These are phyloP conservation scores for Neopestalotiopsis rosae DNA, from an alignment of 2,329 filamentous ascomycete genomes.

Conservation along the genomic window DNA sequence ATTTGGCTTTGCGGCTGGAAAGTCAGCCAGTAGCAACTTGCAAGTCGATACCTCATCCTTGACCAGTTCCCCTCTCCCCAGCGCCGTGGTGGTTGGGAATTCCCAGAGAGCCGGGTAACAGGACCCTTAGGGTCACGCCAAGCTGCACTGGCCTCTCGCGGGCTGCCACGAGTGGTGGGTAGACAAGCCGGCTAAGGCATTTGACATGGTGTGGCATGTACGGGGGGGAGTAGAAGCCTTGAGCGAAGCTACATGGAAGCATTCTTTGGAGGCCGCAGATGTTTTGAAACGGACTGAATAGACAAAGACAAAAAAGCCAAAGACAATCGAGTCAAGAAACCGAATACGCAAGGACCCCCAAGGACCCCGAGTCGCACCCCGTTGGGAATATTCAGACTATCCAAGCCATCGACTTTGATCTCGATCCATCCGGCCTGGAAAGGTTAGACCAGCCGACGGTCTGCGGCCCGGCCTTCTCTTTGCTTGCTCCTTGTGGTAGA, in stretches of 20 bases:
- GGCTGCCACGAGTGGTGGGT: not conserved
- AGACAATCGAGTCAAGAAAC: constrained; percentile 1
- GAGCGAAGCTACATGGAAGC: not conserved
- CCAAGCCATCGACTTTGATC: not conserved
- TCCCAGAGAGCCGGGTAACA: not conserved
- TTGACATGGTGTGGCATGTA: not conserved
- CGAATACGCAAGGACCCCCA: not conserved
- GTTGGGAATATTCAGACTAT: not conserved
- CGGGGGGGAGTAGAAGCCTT: not conserved
- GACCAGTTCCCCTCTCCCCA: not conserved
- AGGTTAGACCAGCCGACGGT: not conserved
- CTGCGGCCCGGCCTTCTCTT: not conserved
- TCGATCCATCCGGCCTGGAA: not conserved
- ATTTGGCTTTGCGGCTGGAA: not conserved
- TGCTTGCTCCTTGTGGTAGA: not conserved
- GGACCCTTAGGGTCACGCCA: not conserved
- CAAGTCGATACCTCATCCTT: not conserved
- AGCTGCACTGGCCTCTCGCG: not conserved
- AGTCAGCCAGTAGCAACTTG: not conserved
- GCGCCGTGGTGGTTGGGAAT: not conserved
- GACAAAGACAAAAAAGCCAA: not conserved
- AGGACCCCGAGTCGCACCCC: not conserved
- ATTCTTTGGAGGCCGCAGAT: not conserved
- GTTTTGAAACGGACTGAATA: not conserved
- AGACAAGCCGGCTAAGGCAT: not conserved